Conservation (phyloP, 257 asterid species). For the Petunia axillaris region DNA sequence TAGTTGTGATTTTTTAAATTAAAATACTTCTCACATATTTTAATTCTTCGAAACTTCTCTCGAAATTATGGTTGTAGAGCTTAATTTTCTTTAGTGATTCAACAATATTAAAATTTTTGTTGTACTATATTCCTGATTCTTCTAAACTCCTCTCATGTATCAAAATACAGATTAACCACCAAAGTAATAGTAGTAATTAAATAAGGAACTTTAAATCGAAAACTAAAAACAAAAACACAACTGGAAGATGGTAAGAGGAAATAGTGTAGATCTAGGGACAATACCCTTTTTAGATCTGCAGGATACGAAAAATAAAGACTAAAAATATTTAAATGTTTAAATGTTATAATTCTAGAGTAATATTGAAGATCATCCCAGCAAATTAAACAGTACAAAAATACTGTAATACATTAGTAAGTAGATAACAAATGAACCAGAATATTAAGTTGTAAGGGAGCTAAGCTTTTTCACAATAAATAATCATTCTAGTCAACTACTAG, state of each 20-base stretch:
- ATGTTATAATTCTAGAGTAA: conserved; percentile 6
- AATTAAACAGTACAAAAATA: background rate
- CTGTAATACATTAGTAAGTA: background rate
- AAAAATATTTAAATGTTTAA: background rate
- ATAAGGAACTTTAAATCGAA: background rate
- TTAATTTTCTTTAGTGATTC: background rate
- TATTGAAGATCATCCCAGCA: conserved; percentile 12
- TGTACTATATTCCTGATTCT: background rate
- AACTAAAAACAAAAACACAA: background rate
- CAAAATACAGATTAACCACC: background rate
- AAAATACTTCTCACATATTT: background rate
- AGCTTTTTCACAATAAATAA: background rate
- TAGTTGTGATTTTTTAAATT: background rate
- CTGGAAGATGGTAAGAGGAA: background rate
- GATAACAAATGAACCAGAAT: background rate
- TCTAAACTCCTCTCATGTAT: background rate
- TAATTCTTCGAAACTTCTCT: conserved; percentile 15
- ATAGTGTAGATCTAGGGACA: background rate
- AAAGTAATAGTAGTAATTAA: background rate
- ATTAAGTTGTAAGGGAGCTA: background rate
- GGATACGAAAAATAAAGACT: no score
- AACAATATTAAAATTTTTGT: background rate
- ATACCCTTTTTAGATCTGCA: background rate
- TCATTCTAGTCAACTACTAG: conserved; percentile 45
- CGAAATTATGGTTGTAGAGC: background rate